Evolutionary conservation across 2,329 filamentous ascomycete genomes (phyloP).

Genomic region (Cordyceps militaris): DNA sequence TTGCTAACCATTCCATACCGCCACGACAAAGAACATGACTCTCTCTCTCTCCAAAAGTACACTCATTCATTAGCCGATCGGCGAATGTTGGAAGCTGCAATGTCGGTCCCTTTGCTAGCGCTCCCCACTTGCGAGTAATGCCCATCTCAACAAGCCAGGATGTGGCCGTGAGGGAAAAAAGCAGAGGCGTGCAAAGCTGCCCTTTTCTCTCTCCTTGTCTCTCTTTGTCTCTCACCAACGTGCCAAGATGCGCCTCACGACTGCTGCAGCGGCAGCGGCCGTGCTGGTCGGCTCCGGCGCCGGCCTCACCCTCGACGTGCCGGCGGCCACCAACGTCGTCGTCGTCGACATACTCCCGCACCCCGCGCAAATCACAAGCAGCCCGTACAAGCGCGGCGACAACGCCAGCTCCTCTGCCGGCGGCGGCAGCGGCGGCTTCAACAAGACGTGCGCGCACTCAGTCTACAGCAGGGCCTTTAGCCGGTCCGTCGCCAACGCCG

Average conservation of each 20-base stretch:
- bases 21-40: neutral
- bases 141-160: neutral
- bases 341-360: neutral
- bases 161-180: neutral
- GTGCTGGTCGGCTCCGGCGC: neutral
- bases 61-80: neutral
- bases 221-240: too few species aligned
- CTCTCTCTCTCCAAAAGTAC: neutral
- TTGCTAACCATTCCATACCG: too few species aligned
- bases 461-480: neutral
- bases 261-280: neutral
- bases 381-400: neutral
- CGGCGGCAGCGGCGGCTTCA: neutral
- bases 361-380: neutral
- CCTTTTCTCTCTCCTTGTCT: too few species aligned
- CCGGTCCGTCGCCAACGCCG: neutral
- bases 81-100: neutral
- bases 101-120: slow-evolving; percentile 4
- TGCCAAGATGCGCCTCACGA: neutral
- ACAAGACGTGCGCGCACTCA: slow-evolving; percentile 4
- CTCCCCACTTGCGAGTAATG: slow-evolving; percentile 10
- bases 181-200: too few species aligned
- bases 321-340: neutral
- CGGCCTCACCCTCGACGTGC: neutral
- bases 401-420: neutral